These are phyloP conservation scores for Hypoxylon sp. DNA, from an alignment of 2,329 filamentous ascomycete genomes.

Conservation along the genomic window DNA sequence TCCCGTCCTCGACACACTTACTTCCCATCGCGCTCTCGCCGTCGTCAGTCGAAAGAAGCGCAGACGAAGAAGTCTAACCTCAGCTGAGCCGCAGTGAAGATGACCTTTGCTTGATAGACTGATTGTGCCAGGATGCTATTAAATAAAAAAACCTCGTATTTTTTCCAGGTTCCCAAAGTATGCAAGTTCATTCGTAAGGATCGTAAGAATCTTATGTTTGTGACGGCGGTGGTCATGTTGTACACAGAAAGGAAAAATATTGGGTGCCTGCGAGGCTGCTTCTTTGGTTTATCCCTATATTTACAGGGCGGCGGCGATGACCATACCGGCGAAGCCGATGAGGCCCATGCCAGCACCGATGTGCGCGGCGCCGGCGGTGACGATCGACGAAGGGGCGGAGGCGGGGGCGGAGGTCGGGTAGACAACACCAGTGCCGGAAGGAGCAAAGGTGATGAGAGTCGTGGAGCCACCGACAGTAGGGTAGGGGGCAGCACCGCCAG, in stretches of 20 bases:
- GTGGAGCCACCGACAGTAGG: slow-evolving; percentile 55
- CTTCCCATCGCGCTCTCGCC: slow-evolving; percentile 16
- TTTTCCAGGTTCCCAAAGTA: slow-evolving; percentile 48
- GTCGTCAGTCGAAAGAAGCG: slow-evolving; percentile 7
- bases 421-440: slow-evolving; percentile 55
- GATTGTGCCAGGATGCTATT: slow-evolving; percentile 24
- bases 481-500: slow-evolving; percentile 54
- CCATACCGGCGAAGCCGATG: slow-evolving; percentile 61
- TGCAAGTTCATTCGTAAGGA: slow-evolving; percentile 66
- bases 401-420: slow-evolving; percentile 38
- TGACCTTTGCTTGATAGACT: slow-evolving; percentile 25
- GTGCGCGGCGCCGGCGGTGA: slow-evolving; percentile 55
- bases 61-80: slow-evolving; percentile 8
- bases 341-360: slow-evolving; percentile 63
- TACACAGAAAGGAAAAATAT: slow-evolving; percentile 40
- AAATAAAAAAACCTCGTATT: slow-evolving; percentile 38
- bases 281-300: not conserved
- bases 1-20: not conserved
- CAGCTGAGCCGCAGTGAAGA: slow-evolving; percentile 27
- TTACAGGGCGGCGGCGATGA: slow-evolving; percentile 63
- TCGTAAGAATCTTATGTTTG: slow-evolving; percentile 67
- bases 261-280: slow-evolving; percentile 19
- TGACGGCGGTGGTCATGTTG: slow-evolving; percentile 39
- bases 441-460: slow-evolving; percentile 58
- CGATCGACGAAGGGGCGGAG: slow-evolving; percentile 45